phyloP scores from a whole-genome alignment of 2,329 filamentous ascomycete genomes.

The Pseudonectria foliicola region DNA sequence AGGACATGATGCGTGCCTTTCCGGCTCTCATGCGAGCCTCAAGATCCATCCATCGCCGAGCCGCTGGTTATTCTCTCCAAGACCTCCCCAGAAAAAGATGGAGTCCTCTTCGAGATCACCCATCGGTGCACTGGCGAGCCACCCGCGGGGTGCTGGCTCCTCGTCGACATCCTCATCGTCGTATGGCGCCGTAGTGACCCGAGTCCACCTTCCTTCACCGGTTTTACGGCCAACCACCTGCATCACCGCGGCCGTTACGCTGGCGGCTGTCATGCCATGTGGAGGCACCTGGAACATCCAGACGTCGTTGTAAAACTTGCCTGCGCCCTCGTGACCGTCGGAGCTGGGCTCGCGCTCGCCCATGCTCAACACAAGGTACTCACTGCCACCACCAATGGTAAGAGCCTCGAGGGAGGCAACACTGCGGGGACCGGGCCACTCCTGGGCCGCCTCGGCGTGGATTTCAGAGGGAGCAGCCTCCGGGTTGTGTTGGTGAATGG shows the following conservation, averaged over 20 bases:
- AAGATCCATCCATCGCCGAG: constrained; percentile 60
- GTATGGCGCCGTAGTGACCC: constrained; percentile 38
- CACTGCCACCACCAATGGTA: constrained; percentile 50
- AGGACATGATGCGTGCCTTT: too few relatives aligned
- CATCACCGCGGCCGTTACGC: constrained; percentile 48
- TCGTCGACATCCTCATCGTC: constrained; percentile 45
- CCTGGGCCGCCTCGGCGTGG: constrained; percentile 25
- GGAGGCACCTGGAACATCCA: constrained; percentile 59
- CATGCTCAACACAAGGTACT: constrained; percentile 56
- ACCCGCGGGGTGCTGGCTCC: constrained; percentile 47
- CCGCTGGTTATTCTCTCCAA: constrained; percentile 42
- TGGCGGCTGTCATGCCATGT: constrained; percentile 45
- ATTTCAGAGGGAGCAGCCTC: constrained; percentile 30
- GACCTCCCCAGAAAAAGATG: constrained; percentile 54
- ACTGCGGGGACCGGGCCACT: constrained; percentile 47
- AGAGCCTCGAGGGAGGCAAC: constrained; percentile 49
- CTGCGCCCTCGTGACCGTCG: constrained; percentile 43
- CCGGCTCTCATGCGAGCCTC: constrained; percentile 38
- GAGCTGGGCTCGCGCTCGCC: constrained; percentile 47
- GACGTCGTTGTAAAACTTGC: constrained; percentile 51
- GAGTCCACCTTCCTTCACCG: constrained; percentile 53
- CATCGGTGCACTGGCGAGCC: constrained; percentile 50
- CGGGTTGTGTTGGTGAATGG: constrained; percentile 33
- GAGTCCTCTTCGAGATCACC: constrained; percentile 53
- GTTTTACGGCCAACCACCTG: constrained; percentile 45